phyloP scores from a whole-genome alignment of 805 yeast genomes.

The Candida chilensis region DNA sequence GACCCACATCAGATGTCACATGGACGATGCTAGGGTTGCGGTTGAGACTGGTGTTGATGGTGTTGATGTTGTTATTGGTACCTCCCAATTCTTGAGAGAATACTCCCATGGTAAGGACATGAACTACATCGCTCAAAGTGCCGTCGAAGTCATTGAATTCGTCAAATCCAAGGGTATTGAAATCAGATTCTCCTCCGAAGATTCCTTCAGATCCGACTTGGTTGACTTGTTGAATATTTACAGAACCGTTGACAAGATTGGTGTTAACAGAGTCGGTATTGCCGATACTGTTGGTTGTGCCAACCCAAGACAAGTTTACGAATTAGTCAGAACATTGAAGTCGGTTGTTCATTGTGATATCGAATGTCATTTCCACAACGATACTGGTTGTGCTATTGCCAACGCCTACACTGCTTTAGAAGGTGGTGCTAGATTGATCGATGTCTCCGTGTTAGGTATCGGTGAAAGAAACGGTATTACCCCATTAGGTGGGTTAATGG shows the following conservation, averaged over 20 bases:
- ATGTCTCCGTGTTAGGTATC: conserved; percentile 92
- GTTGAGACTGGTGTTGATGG: conserved; percentile 99
- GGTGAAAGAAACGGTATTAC: conserved; percentile 99
- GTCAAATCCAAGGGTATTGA: conserved; percentile 96
- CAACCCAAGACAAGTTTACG: conserved; percentile 98
- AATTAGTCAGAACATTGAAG: conserved; percentile 86
- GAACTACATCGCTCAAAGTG: conserved; percentile 94
- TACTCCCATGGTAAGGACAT: conserved; percentile 97
- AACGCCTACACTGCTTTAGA: conserved; percentile 97
- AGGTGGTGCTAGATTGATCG: conserved; percentile 93
- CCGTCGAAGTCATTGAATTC: conserved; percentile 93
- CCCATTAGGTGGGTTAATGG: conserved; percentile 96
- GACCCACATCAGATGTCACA: conserved; percentile 96
- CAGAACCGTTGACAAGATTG: conserved; percentile 93
- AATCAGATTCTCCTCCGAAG: conserved; percentile 95
- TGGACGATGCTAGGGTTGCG: conserved; percentile 97
- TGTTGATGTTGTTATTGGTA: conserved; percentile 96
- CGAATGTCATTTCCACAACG: conserved; percentile 98
- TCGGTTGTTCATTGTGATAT: conserved; percentile 94
- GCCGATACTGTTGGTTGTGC: conserved; percentile 99
- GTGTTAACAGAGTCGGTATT: conserved; percentile 97
- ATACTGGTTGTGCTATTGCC: conserved; percentile 98
- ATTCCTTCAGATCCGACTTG: conserved; percentile 92
- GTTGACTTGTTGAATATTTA: conserved; percentile 93
- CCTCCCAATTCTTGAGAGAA: conserved; percentile 90